phyloP scores from a whole-genome alignment of 2,329 filamentous ascomycete genomes.

The Harringtonia aguacate region DNA sequence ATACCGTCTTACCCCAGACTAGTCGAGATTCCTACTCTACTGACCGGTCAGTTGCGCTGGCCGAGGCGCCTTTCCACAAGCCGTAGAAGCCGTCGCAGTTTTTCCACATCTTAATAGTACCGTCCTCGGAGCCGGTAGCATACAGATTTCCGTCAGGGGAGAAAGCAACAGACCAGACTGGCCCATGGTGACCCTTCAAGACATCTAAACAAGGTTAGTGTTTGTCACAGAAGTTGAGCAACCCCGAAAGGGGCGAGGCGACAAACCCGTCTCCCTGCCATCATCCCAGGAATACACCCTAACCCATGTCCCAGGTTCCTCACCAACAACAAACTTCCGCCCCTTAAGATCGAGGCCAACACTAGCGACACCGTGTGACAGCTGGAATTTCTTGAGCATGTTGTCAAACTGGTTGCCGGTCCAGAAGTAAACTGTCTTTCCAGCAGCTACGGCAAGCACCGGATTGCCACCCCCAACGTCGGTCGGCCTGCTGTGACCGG shows the following conservation, averaged over 20 bases:
- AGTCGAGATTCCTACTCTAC: constrained; percentile 25
- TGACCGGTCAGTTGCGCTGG: constrained; percentile 17
- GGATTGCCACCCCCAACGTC: constrained; percentile 58
- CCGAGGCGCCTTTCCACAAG: constrained; percentile 42
- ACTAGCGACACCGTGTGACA: constrained; percentile 79
- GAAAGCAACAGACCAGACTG: constrained; percentile 92
- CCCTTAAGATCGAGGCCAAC: constrained; percentile 77
- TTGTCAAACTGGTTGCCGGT: constrained; percentile 60
- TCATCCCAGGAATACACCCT: constrained; percentile 84
- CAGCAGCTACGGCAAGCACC: constrained; percentile 83
- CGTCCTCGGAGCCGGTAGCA: constrained; percentile 92
- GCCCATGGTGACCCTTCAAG: constrained; percentile 93
- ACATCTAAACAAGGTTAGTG: constrained; percentile 46
- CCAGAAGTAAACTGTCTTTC: constrained; percentile 90
- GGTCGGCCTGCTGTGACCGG: constrained; percentile 43
- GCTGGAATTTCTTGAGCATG: constrained; percentile 67
- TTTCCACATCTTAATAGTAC: constrained; percentile 89
- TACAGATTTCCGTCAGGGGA: constrained; percentile 94
- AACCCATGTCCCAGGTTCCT: constrained; percentile 92
- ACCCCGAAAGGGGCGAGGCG: neutral
- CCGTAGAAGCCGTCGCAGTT: constrained; percentile 57
- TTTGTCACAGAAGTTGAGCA: too few relatives aligned
- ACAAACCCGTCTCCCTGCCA: constrained; percentile 62
- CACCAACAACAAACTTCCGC: constrained; percentile 79
- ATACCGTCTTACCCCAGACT: neutral